These are phyloP conservation scores for Pyrenochaeta sp. DNA, from an alignment of 2,329 filamentous ascomycete species.

Conservation along the genomic window DNA sequence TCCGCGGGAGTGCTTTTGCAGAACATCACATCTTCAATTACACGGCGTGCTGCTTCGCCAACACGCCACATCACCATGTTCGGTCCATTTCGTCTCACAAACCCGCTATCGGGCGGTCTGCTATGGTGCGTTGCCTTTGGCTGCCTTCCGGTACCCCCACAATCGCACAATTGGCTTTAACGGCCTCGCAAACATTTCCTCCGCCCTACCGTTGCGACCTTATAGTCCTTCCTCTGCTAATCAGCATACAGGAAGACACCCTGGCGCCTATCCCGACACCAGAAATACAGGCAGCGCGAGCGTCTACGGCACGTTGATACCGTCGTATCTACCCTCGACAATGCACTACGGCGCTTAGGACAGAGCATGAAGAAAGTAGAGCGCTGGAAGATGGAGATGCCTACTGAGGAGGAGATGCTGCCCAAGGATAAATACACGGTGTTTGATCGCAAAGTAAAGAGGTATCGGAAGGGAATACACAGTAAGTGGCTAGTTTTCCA, in stretches of 20 bases:
- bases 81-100: slow-evolving; percentile 51
- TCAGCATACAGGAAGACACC: slow-evolving; percentile 80
- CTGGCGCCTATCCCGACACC: slow-evolving; percentile 88
- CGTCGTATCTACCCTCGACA: slow-evolving; percentile 84
- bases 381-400: slow-evolving; percentile 96
- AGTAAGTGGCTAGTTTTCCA: slow-evolving; percentile 69
- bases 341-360: slow-evolving; percentile 75
- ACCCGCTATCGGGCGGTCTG: slow-evolving; percentile 50
- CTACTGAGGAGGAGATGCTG: slow-evolving; percentile 92
- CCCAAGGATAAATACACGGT: slow-evolving; percentile 97
- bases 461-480: slow-evolving; percentile 95
- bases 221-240: background rate
- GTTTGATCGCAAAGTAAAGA: slow-evolving; percentile 95
- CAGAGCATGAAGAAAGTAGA: slow-evolving; percentile 79
- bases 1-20: slow-evolving; percentile 37
- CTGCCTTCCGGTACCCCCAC: background rate
- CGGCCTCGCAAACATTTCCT: too few relatives aligned
- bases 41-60: slow-evolving; percentile 19
- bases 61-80: slow-evolving; percentile 45
- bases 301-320: slow-evolving; percentile 75
- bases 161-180: background rate
- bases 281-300: slow-evolving; percentile 43
- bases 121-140: slow-evolving; percentile 39
- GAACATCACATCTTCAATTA: slow-evolving; percentile 28
- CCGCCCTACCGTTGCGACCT: background rate